Base-by-base conservation (phyloP, 192 early-diverging fungal species). In the Gaertneriomyces sp. region DNA sequence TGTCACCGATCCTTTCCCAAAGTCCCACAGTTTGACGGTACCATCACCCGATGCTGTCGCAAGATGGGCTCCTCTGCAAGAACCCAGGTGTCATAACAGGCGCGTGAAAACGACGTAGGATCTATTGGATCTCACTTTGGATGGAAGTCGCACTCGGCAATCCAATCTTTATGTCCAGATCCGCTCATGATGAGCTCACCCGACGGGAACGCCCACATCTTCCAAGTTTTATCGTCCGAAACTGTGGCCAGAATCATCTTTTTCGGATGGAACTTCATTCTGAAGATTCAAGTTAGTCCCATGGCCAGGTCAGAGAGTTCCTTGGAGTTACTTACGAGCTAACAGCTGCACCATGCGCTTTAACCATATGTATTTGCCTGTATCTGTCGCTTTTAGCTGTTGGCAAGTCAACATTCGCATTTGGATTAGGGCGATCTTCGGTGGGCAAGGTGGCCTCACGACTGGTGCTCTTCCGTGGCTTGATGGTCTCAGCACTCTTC, bases 111-210 rank as follows among this genome's bases (percentile, higher is more conserved):
- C 14, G 42, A 25, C 7, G 42, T 9, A 41, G 38, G 45, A 74
- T 20, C 7, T 38, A 41, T 19, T 52, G 12, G 11, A 33, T 69
- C 52, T 33, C 76, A 82, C 81, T 64, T 69, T 46, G 83, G 83
- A 72, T 85, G 80, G 59, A 85, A 85, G 47, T 85, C 83, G 53
- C 80, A 82, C 49, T 85, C 80, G 0, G 80, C 71, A 40, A 85
- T 74, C 83, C 83, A 85, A 67, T 80, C 78, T 33, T 72, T 72
- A 54, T 85, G 83, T 8, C 80, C 83, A 42, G 72, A 69, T 1
- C 83, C 83, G 50, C 71, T 77, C 78, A 85, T 80, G 16, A 85
- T 78, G 4, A 85, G 61, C 42, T 85, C 83, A 7, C 83, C 80
- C 45, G 69, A 69, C 12, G 83, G 83, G 58, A 85, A 82, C 4